Conservation (phyloP, 2,329 filamentous ascomycete genomes). For the Leptographium radiaticola region DNA sequence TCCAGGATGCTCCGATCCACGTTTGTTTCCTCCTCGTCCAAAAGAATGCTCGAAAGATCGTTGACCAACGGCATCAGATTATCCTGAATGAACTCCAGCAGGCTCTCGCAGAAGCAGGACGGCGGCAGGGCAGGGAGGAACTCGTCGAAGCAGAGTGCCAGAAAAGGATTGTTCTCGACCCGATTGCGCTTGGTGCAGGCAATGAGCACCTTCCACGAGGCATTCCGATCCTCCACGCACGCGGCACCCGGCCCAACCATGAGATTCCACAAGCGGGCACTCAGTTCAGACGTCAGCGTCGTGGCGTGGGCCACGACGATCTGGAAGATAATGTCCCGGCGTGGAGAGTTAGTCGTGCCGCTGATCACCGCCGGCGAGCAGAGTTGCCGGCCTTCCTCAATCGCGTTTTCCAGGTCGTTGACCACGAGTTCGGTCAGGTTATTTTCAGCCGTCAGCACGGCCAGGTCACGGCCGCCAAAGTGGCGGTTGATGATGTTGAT, state of each 20-base stretch:
- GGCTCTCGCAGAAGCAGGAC: slow-evolving; percentile 43
- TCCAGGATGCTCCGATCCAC: slow-evolving; percentile 45
- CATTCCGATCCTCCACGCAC: slow-evolving; percentile 45
- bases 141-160: slow-evolving; percentile 37
- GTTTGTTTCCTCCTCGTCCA: slow-evolving; percentile 35
- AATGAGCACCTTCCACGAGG: slow-evolving; percentile 57
- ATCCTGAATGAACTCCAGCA: slow-evolving; percentile 49
- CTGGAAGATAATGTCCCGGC: slow-evolving; percentile 41
- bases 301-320: slow-evolving; percentile 45
- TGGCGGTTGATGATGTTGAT: slow-evolving; percentile 37
- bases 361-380: slow-evolving; percentile 32
- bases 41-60: slow-evolving; percentile 27
- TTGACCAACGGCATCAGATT: slow-evolving; percentile 34
- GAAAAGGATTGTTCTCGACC: slow-evolving; percentile 46
- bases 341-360: slow-evolving; percentile 36
- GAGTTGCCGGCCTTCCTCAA: slow-evolving; percentile 25
- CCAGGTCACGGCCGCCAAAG: slow-evolving; percentile 36
- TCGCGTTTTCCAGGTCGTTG: slow-evolving; percentile 48
- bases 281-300: slow-evolving; percentile 48
- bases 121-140: slow-evolving; percentile 46
- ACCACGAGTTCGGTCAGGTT: slow-evolving; percentile 49
- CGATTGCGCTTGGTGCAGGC: slow-evolving; percentile 25
- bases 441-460: slow-evolving; percentile 44
- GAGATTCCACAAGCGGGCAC: slow-evolving; percentile 55
- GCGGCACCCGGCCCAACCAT: slow-evolving; percentile 54